These are phyloP conservation scores for Oryza glaberrima DNA, from an alignment of 176 grass and related monocot genomes.

Conservation along the genomic window DNA sequence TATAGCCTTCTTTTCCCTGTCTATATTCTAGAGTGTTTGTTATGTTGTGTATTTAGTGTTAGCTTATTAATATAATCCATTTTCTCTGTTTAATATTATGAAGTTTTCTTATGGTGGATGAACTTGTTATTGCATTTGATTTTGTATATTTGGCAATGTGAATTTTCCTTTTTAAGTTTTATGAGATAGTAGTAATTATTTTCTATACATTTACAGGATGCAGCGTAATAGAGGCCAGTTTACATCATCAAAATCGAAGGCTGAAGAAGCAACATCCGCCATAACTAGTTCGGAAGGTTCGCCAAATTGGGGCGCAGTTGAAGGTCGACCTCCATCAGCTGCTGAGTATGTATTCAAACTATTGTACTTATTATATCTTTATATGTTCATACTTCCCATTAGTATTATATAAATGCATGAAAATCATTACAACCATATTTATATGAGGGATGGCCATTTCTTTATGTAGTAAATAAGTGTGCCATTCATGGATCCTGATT, in stretches of 20 bases:
- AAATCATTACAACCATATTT: background rate
- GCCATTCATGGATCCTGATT: background rate
- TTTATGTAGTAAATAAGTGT: background rate
- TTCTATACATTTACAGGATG: constrained; percentile 66
- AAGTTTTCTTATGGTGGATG: background rate
- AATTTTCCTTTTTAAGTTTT: constrained; percentile 4
- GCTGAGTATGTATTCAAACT: constrained; percentile 60
- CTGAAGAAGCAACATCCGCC: constrained; percentile 50
- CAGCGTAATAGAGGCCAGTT: constrained; percentile 94
- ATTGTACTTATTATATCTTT: constrained; percentile 28
- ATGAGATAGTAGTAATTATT: background rate
- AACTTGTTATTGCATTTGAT: background rate
- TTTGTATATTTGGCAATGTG: background rate
- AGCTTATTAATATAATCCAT: background rate
- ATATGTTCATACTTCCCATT: background rate
- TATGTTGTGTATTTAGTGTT: constrained; percentile 28
- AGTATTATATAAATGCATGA: constrained; percentile 9
- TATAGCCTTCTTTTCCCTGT: background rate
- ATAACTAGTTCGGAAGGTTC: constrained; percentile 55
- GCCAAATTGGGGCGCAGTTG: constrained; percentile 67
- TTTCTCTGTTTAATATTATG: background rate
- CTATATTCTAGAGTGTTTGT: background rate
- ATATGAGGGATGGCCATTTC: background rate
- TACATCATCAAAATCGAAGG: constrained; percentile 87
- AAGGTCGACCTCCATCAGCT: constrained; percentile 79